These are phyloP conservation scores for Selaginella moellendorffii DNA, from an alignment of 75 land plant species.

Conservation along the genomic window DNA sequence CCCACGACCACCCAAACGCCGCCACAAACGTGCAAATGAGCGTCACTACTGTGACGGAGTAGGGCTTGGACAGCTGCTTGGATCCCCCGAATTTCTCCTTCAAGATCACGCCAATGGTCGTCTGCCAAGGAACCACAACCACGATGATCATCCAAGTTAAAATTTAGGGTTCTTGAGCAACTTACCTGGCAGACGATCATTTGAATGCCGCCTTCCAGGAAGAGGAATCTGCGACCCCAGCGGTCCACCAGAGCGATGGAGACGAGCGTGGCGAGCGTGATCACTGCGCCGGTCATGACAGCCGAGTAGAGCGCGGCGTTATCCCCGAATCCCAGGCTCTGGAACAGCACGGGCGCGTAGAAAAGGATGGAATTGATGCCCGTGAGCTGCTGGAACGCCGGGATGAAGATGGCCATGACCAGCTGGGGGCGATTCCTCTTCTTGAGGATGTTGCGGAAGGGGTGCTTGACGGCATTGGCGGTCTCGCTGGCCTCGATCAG, in stretches of 20 bases:
- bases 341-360: not conserved
- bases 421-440: conserved; percentile 63
- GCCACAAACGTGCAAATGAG: conserved; percentile 2
- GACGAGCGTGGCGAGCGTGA: conserved; percentile 1
- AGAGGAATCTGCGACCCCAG: not conserved
- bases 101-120: not conserved
- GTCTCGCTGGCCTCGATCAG: not conserved
- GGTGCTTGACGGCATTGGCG: conserved; percentile 42
- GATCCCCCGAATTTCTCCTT: not conserved
- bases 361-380: conserved; percentile 18
- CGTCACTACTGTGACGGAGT: conserved; percentile 1
- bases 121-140: no score
- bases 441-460: conserved; percentile 55
- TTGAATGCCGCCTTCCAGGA: not conserved
- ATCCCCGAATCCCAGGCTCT: conserved; percentile 19
- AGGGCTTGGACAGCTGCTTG: not conserved
- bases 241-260: not conserved
- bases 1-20: conserved; percentile 9
- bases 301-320: conserved; percentile 33
- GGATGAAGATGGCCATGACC: conserved; percentile 65
- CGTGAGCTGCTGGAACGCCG: conserved; percentile 68
- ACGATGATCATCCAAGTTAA: no score
- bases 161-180: not conserved
- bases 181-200: conserved; percentile 9
- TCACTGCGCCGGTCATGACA: conserved; percentile 18